Evolutionary conservation across 2,329 filamentous ascomycete species (phyloP), one percentile per base, ranked within the genome.

Genomic region (Simplicillium aogashimaense): DNA sequence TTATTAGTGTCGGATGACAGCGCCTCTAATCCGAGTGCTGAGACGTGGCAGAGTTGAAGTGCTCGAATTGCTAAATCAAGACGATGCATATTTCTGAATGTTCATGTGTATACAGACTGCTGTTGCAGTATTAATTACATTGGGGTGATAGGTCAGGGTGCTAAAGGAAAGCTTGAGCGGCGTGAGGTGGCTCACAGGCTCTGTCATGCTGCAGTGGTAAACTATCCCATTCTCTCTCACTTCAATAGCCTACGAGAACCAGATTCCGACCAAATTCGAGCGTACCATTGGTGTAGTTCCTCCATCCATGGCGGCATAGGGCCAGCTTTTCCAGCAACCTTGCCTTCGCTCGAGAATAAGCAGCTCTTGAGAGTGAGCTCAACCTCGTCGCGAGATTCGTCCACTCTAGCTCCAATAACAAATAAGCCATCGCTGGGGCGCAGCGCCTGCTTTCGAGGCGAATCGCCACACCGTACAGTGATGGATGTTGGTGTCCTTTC

Each of bases 381-480:
- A 3, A 73, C 81, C 44, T 78, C 70, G 11, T 69, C 70, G 29
- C 71, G 62, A 6, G 73, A 67, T 51, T 69, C 65, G 58, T 84
- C 77, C 13, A 83, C 59, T 11, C 66, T 65, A 4, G 77, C 78
- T 14, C 66, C 68, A 51, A 84, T 79, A 55, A 81, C 69, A 46
- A 85, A 83, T 18, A 85, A 61, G 0, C 81, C 81, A 51, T 86
- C 81, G 2, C 70, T 74, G 8, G 68, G 64, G 7, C 81, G 68
- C 2, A 74, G 67, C 1, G 64, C 70, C 35, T 61, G 63, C 35
- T 73, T 73, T 16, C 75, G 65, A 0, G 81, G 81, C 2, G 74
- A 75, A 45, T 80, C 81, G 13, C 81, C 81, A 47, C 76, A 81
- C 16, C 81, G 74, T 16, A 85, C 68, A 1, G 77, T 67, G 43